phyloP scores from a whole-genome alignment of 192 early-diverging fungal genomes.

The Backusella westeae region DNA sequence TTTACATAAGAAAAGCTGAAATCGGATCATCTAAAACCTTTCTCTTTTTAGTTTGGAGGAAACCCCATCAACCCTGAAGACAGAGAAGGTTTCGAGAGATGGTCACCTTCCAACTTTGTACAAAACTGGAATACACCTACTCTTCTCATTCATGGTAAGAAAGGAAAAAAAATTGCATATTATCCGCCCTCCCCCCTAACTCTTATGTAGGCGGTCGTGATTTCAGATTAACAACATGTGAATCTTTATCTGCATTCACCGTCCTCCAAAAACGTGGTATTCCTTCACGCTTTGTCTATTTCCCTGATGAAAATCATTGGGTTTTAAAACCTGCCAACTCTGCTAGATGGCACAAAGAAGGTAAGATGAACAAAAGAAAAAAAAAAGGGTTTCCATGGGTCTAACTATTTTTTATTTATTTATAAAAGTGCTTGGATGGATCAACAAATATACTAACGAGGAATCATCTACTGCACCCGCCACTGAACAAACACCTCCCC shows the following conservation, averaged over 20 bases:
- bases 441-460: conserved; percentile 13
- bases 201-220: conserved; percentile 41
- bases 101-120: conserved; percentile 67
- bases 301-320: conserved; percentile 66
- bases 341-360: conserved; percentile 71
- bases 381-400: neutral
- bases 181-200: neutral
- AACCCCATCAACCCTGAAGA: conserved; percentile 53
- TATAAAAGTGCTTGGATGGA: conserved; percentile 15
- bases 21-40: neutral
- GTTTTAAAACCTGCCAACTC: conserved; percentile 77
- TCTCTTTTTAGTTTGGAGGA: conserved; percentile 56
- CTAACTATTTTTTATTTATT: neutral
- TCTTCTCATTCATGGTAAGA: conserved; percentile 70
- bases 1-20: neutral
- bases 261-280: conserved; percentile 72
- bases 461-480: neutral
- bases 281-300: conserved; percentile 68
- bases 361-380: neutral
- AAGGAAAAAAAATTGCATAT: too few species aligned
- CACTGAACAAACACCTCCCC: neutral
- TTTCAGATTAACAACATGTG: conserved; percentile 66
- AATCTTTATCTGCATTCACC: conserved; percentile 73
- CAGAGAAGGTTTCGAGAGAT: conserved; percentile 55
- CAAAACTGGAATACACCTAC: conserved; percentile 77